A percentile compares a stretch with the other conserved stretches of the same genome.
Evolutionary conservation across 176 grass and related monocot genomes (phyloP).

Genomic region (Alloteropsis semialata): DNA sequence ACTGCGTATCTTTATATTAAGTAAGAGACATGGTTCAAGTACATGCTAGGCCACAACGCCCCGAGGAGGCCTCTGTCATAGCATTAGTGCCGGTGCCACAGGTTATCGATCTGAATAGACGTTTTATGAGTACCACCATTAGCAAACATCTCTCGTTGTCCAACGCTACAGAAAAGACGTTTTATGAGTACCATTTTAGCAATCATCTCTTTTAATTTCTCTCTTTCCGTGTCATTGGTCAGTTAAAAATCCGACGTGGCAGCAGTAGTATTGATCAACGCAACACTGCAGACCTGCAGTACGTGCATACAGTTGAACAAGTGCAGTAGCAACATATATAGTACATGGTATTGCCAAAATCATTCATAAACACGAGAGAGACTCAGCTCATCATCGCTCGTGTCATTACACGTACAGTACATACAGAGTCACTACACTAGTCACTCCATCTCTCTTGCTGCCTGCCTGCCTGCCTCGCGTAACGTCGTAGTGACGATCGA

Average conservation of each 20-base stretch:
- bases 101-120: too few relatives aligned
- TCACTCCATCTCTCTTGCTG: neutral
- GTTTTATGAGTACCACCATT: too few relatives aligned
- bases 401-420: conserved; percentile 39
- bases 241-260: neutral
- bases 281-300: neutral
- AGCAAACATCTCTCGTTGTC: neutral
- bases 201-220: neutral
- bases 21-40: too few relatives aligned
- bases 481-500: neutral
- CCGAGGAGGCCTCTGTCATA: too few relatives aligned
- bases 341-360: neutral
- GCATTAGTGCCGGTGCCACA: too few relatives aligned
- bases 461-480: neutral
- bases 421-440: neutral
- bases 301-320: neutral
- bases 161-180: too few relatives aligned
- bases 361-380: neutral
- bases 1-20: too few relatives aligned
- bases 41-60: too few relatives aligned
- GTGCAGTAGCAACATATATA: neutral
- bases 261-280: neutral
- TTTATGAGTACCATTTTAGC: too few relatives aligned
- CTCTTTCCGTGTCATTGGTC: neutral
- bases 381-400: too few relatives aligned